phyloP scores from a whole-genome alignment of 164 flowering plant species.

The Paratinospora sagittata region DNA sequence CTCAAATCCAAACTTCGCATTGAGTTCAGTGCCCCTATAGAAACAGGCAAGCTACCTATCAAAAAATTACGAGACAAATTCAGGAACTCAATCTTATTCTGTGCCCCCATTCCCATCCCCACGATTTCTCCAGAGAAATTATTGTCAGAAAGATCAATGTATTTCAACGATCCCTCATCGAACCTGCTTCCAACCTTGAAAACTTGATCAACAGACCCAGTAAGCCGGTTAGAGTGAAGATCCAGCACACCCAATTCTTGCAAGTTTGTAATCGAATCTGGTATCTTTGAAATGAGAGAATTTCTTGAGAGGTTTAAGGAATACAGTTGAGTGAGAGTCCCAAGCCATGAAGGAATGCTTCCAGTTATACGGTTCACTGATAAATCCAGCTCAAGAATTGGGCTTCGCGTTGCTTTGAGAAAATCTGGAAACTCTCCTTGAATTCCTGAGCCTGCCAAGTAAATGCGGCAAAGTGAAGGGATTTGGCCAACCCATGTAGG shows the following conservation, averaged over 20 bases:
- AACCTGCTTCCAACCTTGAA: constrained; percentile 32
- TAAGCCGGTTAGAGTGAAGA: constrained; percentile 48
- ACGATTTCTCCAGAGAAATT: constrained; percentile 36
- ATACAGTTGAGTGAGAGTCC: constrained; percentile 39
- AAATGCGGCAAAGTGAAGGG: constrained; percentile 44
- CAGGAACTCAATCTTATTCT: constrained; percentile 26
- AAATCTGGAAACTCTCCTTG: constrained; percentile 38
- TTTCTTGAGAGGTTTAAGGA: constrained; percentile 51
- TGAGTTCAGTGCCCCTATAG: constrained; percentile 32
- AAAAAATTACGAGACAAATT: constrained; percentile 42
- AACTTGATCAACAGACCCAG: constrained; percentile 35
- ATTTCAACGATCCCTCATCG: constrained; percentile 36
- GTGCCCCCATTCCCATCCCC: constrained; percentile 30
- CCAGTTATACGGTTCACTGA: constrained; percentile 47
- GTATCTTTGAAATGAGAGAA: constrained; percentile 36
- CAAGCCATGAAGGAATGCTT: constrained; percentile 46
- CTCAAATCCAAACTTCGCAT: constrained; percentile 45
- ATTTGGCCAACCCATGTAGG: constrained; percentile 39
- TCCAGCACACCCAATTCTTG: constrained; percentile 42
- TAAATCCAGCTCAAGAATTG: constrained; percentile 49
- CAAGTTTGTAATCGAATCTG: constrained; percentile 36
- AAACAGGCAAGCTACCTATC: constrained; percentile 35
- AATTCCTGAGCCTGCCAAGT: constrained; percentile 50
- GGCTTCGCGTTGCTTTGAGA: constrained; percentile 26
- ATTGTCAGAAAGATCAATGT: constrained; percentile 51